Evolutionary conservation across 495 filamentous ascomycete species (phyloP).

Genomic region (Lineolata rhizophorae): DNA sequence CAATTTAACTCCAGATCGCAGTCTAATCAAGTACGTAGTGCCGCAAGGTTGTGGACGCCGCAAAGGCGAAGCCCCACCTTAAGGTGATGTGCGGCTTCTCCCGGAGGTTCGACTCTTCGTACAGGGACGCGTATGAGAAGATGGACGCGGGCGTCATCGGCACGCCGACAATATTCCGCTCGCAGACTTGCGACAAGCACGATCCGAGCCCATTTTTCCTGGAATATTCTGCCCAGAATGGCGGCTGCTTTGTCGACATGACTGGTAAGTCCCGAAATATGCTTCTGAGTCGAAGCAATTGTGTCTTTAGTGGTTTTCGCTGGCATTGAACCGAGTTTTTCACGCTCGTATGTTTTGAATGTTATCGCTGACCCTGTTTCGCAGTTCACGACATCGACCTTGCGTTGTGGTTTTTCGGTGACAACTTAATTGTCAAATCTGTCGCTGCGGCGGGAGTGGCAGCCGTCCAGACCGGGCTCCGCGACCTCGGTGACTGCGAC

Average conservation of each 20-base stretch:
- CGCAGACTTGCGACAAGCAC: conserved; percentile 34
- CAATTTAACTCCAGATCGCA: too few relatives aligned
- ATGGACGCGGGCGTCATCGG: conserved; percentile 27
- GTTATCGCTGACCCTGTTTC: too few relatives aligned
- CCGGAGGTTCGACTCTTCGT: conserved; percentile 32
- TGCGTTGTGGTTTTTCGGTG: conserved; percentile 8
- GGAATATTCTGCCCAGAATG: conserved; percentile 29
- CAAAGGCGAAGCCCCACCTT: conserved; percentile 25
- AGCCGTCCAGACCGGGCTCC: conserved; percentile 6
- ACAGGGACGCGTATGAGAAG: conserved; percentile 27
- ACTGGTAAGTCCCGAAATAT: conserved; percentile 23
- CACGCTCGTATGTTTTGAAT: too few relatives aligned
- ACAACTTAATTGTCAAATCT: conserved; percentile 11
- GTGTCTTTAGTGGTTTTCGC: too few relatives aligned
- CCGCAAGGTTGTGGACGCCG: conserved; percentile 24
- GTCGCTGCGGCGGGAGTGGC: conserved; percentile 5
- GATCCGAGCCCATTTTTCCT: conserved; percentile 34
- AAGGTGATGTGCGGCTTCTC: conserved; percentile 41
- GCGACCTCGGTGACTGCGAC: conserved; percentile 6
- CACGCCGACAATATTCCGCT: conserved; percentile 27
- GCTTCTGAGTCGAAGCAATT: background rate
- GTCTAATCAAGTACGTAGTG: conserved; percentile 5
- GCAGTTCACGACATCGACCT: conserved; percentile 11
- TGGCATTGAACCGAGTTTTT: too few relatives aligned
- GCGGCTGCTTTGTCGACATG: conserved; percentile 37